Percentiles rank a stretch among this genome's conserved stretches.
Conservation (phyloP, 2,329 filamentous ascomycete genomes). For the Seiridium cupressi region DNA sequence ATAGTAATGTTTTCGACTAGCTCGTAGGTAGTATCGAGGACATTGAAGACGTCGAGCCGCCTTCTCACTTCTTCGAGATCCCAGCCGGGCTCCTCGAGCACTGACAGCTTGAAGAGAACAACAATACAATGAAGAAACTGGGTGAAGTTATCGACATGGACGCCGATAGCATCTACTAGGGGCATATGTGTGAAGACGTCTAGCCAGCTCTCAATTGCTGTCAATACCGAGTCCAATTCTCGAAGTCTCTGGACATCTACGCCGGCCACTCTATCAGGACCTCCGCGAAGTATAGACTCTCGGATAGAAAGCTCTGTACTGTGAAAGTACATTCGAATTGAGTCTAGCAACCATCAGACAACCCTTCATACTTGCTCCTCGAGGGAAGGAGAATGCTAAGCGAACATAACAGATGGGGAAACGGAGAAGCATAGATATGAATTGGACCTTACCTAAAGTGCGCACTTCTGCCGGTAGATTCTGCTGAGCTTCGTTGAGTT, state of each 20-base stretch:
- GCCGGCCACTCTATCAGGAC: not conserved
- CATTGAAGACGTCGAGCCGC: slow-evolving; percentile 18
- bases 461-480: slow-evolving; percentile 11
- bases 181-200: slow-evolving; percentile 13
- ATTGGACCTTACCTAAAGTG: slow-evolving; percentile 13
- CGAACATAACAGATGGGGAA: not conserved
- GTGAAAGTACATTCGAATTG: slow-evolving; percentile 17
- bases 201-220: slow-evolving; percentile 17
- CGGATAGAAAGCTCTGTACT: slow-evolving; percentile 19
- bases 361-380: not conserved
- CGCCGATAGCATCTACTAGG: slow-evolving; percentile 14
- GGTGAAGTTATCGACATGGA: slow-evolving; percentile 18
- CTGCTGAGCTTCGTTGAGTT: slow-evolving; percentile 16
- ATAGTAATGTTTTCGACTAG: not conserved
- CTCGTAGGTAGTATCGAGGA: slow-evolving; percentile 12
- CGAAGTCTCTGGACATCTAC: slow-evolving; percentile 15
- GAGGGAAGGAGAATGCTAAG: not conserved
- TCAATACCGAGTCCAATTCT: slow-evolving; percentile 17
- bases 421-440: not conserved
- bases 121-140: slow-evolving; percentile 23
- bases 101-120: slow-evolving; percentile 21
- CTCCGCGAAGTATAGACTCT: slow-evolving; percentile 11
- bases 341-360: slow-evolving; percentile 7
- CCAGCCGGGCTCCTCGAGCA: slow-evolving; percentile 20
- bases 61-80: slow-evolving; percentile 18